phyloP scores from a whole-genome alignment of 106 monocot genomes.

The Phalaenopsis equestris region DNA sequence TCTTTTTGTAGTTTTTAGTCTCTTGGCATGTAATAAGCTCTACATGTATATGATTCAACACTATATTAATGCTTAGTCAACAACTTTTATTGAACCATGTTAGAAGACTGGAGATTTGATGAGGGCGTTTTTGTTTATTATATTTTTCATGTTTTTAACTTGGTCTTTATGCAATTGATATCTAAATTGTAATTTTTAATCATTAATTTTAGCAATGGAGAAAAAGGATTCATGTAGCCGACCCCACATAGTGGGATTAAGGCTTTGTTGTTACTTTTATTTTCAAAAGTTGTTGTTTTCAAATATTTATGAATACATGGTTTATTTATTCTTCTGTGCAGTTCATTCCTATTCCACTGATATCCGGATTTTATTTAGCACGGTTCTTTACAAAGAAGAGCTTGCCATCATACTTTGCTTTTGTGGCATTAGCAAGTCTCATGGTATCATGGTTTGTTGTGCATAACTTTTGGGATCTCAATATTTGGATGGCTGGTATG shows the following conservation, averaged over 20 bases:
- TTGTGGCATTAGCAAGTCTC: constrained; percentile 65
- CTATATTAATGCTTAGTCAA: not conserved
- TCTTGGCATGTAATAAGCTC: not conserved
- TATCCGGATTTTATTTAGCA: constrained; percentile 84
- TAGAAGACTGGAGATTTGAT: not conserved
- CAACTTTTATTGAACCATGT: not conserved
- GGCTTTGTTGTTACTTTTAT: not conserved
- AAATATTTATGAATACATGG: constrained; percentile 3
- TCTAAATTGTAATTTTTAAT: not conserved
- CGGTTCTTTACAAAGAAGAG: constrained; percentile 90
- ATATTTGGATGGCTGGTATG: constrained; percentile 98
- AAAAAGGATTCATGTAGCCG: too few species aligned
- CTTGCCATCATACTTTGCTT: constrained; percentile 62
- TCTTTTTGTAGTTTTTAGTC: not conserved
- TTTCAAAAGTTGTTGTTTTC: not conserved
- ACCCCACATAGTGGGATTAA: too few species aligned
- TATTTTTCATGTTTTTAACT: constrained; percentile 1
- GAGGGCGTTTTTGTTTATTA: not conserved
- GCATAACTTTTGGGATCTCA: constrained; percentile 95
- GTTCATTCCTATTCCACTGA: constrained; percentile 84
- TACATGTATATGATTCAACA: not conserved
- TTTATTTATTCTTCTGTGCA: constrained; percentile 27
- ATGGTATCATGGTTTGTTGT: constrained; percentile 96
- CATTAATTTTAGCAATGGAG: not conserved
- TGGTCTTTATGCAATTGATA: not conserved